phyloP scores from a whole-genome alignment of 208 protist genomes.

The Lotmaria passim region DNA sequence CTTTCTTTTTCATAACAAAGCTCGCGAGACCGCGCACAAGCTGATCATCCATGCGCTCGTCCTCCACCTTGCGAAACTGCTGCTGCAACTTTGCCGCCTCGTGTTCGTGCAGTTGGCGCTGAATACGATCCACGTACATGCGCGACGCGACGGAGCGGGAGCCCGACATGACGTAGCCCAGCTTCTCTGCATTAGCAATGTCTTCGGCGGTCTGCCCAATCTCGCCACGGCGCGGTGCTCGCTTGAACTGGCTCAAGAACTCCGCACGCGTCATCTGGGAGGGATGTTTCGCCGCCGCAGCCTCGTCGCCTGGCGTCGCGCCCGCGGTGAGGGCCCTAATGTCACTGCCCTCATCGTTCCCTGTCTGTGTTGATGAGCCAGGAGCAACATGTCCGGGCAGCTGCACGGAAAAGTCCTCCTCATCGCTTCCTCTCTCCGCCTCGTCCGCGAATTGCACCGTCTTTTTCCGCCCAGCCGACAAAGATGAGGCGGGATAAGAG shows the following conservation, averaged over 20 bases:
- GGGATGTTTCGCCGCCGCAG: constrained; percentile 66
- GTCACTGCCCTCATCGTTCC: background rate
- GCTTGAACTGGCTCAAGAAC: constrained; percentile 88
- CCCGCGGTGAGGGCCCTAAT: background rate
- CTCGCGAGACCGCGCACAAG: constrained; percentile 61
- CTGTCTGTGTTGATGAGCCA: background rate
- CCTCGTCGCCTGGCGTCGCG: background rate
- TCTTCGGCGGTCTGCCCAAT: constrained; percentile 83
- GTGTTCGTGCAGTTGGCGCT: constrained; percentile 90
- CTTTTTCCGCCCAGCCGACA: background rate
- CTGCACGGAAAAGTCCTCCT: constrained; percentile 54
- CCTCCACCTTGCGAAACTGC: constrained; percentile 89
- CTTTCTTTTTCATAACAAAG: constrained; percentile 41
- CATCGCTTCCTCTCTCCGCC: constrained; percentile 25
- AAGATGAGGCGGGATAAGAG: background rate
- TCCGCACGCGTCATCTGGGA: constrained; percentile 90
- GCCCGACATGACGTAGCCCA: constrained; percentile 92
- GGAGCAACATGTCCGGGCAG: constrained; percentile 1
- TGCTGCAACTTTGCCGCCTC: constrained; percentile 87
- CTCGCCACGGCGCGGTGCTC: constrained; percentile 84
- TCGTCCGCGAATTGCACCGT: constrained; percentile 24
- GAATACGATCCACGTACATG: constrained; percentile 86
- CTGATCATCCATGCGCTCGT: constrained; percentile 77
- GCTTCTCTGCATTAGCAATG: constrained; percentile 77
- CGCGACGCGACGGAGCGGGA: constrained; percentile 83